A percentile compares a stretch with the other conserved stretches of the same genome.
These are phyloP conservation scores for Pelargonium australe DNA, from an alignment of 441 rosid species.

Conservation along the genomic window DNA sequence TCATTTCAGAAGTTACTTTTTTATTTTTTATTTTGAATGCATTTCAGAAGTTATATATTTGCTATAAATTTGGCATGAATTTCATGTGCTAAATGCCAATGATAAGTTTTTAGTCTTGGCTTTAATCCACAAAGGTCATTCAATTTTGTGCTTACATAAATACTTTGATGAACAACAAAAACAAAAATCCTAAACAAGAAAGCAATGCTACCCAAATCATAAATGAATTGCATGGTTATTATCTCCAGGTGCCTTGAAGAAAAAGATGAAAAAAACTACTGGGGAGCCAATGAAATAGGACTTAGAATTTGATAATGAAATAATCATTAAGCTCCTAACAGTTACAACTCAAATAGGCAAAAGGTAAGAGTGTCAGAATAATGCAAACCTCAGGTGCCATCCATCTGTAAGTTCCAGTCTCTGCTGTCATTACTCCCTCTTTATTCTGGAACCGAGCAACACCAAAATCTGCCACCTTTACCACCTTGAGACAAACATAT, in stretches of 20 bases:
- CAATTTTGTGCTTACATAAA: too few species aligned
- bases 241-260: background rate
- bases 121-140: too few species aligned
- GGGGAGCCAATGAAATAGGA: background rate
- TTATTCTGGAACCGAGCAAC: constrained; percentile 66
- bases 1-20: too few species aligned
- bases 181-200: background rate
- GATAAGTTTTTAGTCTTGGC: too few species aligned
- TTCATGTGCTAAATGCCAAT: too few species aligned
- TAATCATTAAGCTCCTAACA: constrained; percentile 7
- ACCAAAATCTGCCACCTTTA: constrained; percentile 79
- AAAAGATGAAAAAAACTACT: background rate
- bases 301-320: background rate
- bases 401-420: constrained; percentile 84
- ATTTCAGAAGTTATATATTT: too few species aligned
- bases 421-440: constrained; percentile 76
- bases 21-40: too few species aligned
- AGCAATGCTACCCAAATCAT: background rate
- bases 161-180: too few species aligned
- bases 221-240: background rate
- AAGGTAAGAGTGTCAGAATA: background rate
- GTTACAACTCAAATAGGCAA: constrained; percentile 9
- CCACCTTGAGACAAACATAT: constrained; percentile 40
- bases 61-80: too few species aligned
- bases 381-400: constrained; percentile 80